Base-by-base conservation (phyloP, 768 basidiomycete species). In the Amanita pseudoporphyria region DNA sequence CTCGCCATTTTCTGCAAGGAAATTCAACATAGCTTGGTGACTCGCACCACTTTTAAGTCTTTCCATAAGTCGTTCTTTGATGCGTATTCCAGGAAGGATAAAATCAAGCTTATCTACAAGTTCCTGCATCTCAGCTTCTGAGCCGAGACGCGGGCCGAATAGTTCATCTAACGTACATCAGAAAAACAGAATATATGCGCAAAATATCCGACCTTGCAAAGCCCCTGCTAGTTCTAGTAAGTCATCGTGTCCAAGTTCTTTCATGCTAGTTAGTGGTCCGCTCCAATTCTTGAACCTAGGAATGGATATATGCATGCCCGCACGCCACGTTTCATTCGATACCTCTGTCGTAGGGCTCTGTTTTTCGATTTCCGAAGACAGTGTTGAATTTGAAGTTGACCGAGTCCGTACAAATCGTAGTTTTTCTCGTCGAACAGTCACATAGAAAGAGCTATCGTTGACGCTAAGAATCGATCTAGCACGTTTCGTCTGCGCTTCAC, bases 51-150 rank as follows among this genome's bases (percentile, higher is more conserved):
- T 47, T 21, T 71, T 51, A 5, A 46, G 16, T 19, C 26, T 30
- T 22, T 54, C 54, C 40, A 43, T 50, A 16, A 77, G 66, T 42
- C 72, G 67, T 47, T 71, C 68, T 49, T 67, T 65, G 16, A 78
- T 64, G 30, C 74, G 66, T 24, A 74, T 70, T 6, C 77, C 77
- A 35, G 77, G 76, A 42, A 79, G 60, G 45, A 72, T 53, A 30
- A 38, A 33, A 35, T 74, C 72, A 13, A 81, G 61, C 32, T 60
- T 64, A 13, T 67, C 56, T 12, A 75, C 57, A 26, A 77, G 55
- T 5, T 51, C 48, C 5, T 56, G 57, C 42, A 75, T 59, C 9
- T 67, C 65, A 1, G 68, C 66, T 56, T 74, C 71, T 1, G 68
- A 62, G 36, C 70, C 72, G 43, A 71, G 64, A 9, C 60, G 56